Percentiles rank a stretch among this genome's conserved stretches.
Evolutionary conservation across 2,329 filamentous ascomycete genomes (phyloP).

Genomic region (Colletotrichum cordylinicola): DNA sequence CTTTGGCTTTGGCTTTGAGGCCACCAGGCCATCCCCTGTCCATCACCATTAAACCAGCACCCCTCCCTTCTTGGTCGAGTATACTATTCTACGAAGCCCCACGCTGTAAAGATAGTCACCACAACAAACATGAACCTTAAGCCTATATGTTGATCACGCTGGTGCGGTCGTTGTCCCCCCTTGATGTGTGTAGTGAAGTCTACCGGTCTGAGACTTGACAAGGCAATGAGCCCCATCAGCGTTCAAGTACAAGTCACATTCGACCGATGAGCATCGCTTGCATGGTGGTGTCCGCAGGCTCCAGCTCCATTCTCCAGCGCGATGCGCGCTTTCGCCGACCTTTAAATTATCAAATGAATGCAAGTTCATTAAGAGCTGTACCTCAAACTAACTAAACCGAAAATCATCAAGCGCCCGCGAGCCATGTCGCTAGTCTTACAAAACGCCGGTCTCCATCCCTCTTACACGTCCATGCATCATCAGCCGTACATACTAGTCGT

Average conservation of each 20-base stretch:
- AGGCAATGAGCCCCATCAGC: background rate
- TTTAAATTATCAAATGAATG: background rate
- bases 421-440: constrained; percentile 12
- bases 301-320: background rate
- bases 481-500: background rate
- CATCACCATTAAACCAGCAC: background rate
- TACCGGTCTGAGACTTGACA: background rate
- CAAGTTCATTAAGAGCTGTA: background rate
- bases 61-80: background rate
- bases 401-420: background rate
- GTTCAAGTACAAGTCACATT: background rate
- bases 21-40: background rate
- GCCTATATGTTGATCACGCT: background rate
- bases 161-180: background rate
- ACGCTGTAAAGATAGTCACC: background rate
- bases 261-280: background rate
- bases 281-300: background rate
- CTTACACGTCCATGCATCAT: background rate
- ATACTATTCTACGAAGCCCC: too few species aligned
- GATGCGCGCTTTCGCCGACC: background rate
- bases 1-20: background rate
- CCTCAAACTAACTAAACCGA: background rate
- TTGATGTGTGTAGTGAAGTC: background rate
- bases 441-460: background rate
- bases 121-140: background rate